Conservation (phyloP, 2,329 filamentous ascomycete genomes). For the Tolypocladium paradoxum region DNA sequence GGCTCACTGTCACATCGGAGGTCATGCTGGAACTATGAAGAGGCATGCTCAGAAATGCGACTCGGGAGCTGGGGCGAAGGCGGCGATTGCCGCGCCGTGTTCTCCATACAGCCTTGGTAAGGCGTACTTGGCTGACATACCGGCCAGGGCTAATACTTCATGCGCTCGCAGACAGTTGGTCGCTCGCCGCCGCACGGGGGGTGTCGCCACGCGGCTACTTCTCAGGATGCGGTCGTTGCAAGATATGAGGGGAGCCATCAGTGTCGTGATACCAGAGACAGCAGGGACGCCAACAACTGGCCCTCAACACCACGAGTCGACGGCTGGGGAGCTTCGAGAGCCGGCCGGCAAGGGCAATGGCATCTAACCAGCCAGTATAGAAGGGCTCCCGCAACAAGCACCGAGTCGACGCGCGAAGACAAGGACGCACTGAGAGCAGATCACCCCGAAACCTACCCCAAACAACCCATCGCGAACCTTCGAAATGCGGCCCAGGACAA, state of each 20-base stretch:
- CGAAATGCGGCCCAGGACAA: background rate
- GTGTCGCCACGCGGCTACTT: background rate
- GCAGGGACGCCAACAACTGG: background rate
- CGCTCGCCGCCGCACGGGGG: background rate
- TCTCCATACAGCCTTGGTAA: slow-evolving; percentile 12
- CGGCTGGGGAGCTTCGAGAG: background rate
- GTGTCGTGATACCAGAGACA: background rate
- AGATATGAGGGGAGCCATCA: background rate
- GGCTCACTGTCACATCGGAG: background rate
- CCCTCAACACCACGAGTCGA: background rate
- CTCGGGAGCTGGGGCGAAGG: slow-evolving; percentile 19
- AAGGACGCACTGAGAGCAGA: background rate
- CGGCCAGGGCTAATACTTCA: background rate
- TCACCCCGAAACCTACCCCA: background rate
- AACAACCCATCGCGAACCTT: background rate
- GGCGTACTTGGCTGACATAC: background rate
- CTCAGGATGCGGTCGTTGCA: slow-evolving; percentile 2
- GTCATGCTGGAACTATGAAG: slow-evolving; percentile 18
- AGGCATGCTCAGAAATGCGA: slow-evolving; percentile 25
- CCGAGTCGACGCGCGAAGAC: background rate
- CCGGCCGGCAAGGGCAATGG: background rate
- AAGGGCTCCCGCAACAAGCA: background rate
- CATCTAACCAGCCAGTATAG: background rate
- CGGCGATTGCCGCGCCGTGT: slow-evolving; percentile 14
- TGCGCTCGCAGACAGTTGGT: slow-evolving; percentile 1